Conservation (phyloP, 805 yeast species). For the Helenozyma baotianmanensis region DNA sequence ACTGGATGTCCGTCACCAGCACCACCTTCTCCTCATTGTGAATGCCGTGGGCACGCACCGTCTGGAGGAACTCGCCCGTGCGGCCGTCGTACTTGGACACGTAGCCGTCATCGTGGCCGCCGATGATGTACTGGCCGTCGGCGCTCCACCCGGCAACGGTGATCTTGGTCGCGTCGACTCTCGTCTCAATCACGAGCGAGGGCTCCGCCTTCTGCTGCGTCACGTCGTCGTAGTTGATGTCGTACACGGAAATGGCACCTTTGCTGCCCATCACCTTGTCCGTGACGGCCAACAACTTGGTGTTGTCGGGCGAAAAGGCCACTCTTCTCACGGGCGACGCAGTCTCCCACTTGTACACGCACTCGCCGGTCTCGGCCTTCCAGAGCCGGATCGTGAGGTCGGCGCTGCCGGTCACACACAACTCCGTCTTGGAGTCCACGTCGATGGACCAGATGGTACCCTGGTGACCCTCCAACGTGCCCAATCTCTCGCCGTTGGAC, state of each 20-base stretch:
- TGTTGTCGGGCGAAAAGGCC: conserved; percentile 73
- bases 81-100: conserved; percentile 73
- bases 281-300: conserved; percentile 66
- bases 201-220: conserved; percentile 51
- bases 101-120: conserved; percentile 85
- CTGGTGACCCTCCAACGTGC: conserved; percentile 76
- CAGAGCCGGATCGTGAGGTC: conserved; percentile 83
- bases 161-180: conserved; percentile 55
- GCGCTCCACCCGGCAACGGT: conserved; percentile 87
- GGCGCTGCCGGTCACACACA: conserved; percentile 84
- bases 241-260: conserved; percentile 71
- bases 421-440: conserved; percentile 63
- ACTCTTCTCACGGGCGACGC: conserved; percentile 90
- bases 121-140: conserved; percentile 66
- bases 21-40: conserved; percentile 42
- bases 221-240: conserved; percentile 48
- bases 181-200: conserved; percentile 53
- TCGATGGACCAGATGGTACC: conserved; percentile 97
- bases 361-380: conserved; percentile 75
- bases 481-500: conserved; percentile 92
- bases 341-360: conserved; percentile 65
- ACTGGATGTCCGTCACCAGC: conserved; percentile 80
- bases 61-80: conserved; percentile 64
- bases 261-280: conserved; percentile 89
- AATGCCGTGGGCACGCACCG: conserved; percentile 67